Evolutionary conservation across 192 early-diverging fungal genomes (phyloP).

Genomic region (Gonapodya prolifera): DNA sequence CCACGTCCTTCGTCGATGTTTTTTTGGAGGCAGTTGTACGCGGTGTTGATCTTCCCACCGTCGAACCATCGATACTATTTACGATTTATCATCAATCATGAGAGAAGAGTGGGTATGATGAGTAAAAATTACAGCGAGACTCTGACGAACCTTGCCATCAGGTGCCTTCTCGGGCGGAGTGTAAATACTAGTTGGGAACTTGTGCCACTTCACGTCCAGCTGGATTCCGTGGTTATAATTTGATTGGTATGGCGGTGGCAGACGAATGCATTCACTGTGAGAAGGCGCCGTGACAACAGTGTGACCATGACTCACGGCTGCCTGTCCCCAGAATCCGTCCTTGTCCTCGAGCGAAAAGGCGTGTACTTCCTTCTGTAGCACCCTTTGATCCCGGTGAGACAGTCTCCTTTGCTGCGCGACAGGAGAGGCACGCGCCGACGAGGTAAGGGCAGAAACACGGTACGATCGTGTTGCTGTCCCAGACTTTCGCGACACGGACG

Average conservation of each 20-base stretch:
- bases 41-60: constrained; percentile 47
- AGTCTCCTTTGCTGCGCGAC: background rate
- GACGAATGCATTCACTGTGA: background rate
- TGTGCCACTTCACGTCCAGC: constrained; percentile 4
- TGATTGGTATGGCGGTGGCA: background rate
- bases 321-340: constrained; percentile 32
- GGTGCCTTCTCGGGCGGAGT: background rate
- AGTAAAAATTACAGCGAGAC: background rate
- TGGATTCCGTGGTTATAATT: background rate
- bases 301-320: constrained; percentile 12
- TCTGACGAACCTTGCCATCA: background rate
- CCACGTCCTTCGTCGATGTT: constrained; percentile 48
- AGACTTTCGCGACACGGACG: background rate
- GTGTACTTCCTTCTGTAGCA: constrained; percentile 16
- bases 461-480: no score
- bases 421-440: background rate
- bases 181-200: background rate
- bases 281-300: no score
- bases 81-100: background rate
- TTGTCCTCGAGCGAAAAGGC: constrained; percentile 27
- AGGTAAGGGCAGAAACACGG: no score
- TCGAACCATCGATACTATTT: constrained; percentile 1
- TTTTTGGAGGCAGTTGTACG: constrained; percentile 68
- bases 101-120: background rate
- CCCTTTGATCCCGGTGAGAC: background rate